Evolutionary conservation across 2,329 filamentous ascomycete species (phyloP), one percentile per base, ranked within the genome.

Genomic region (Cercospora janseana): DNA sequence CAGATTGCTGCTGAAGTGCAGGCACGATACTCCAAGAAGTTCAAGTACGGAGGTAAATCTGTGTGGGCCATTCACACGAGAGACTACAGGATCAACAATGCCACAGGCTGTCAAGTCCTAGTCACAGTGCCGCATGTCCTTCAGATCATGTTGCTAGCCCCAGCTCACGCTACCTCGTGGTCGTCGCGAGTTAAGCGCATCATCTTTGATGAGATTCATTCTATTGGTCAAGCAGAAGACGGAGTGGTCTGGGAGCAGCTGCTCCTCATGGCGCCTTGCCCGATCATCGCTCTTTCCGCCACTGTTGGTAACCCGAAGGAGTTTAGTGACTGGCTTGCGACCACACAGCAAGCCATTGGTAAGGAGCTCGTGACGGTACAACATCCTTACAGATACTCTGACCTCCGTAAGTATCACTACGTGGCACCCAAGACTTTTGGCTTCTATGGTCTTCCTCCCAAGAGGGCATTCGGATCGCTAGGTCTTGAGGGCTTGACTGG

Each of bases 171-270:
- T 3, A 79, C 76, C 6, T 71, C 73, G 2, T 92, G 86, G 86
- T 79, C 85, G 0, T 75, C 75, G 3, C 73, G 83, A 45, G 77
- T 91, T 10, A 86, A 81, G 60, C 78, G 85, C 41, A 89, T 91
- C 63, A 88, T 91, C 43, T 91, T 91, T 51, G 87, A 92, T 61
- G 87, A 92, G 69, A 82, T 91, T 2, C 87, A 92, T 64, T 88
- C 81, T 26, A 91, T 92, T 52, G 85, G 87, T 0, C 82, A 90
- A 63, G 79, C 82, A 0, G 83, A 89, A 6, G 86, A 91, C 57
- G 86, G 86, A 45, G 71, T 89, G 1, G 75, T 90, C 2, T 92
- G 86, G 86, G 86, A 92, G 60, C 86, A 91, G 62, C 73, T 92
- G 3, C 71, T 91, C 1, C 75, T 91, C 1, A 75, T 88, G 54